A percentile compares a stretch with the other conserved stretches of the same genome.
Conservation (phyloP, 306 rosid genomes). For the Arachis stenosperma region DNA sequence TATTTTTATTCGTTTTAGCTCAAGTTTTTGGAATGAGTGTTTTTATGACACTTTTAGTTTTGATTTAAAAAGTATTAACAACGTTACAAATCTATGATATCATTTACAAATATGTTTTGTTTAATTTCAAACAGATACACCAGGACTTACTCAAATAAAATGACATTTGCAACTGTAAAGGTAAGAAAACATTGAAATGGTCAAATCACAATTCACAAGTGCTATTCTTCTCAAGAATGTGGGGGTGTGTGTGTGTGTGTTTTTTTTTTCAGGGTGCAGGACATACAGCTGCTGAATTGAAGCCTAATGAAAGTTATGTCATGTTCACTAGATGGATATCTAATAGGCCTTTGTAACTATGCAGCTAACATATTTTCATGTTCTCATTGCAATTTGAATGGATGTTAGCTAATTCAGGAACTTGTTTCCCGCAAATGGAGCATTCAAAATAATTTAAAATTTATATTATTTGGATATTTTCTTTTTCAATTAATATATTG, state of each 20-base stretch:
- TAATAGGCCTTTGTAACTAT: background rate
- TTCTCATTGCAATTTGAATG: too few species aligned
- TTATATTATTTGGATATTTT: too few species aligned
- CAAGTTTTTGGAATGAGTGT: too few species aligned
- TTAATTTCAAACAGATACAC: background rate
- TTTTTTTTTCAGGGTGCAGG: background rate
- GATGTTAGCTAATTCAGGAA: too few species aligned
- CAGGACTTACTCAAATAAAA: slow-evolving; percentile 37
- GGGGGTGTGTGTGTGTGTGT: too few species aligned
- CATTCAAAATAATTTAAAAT: too few species aligned
- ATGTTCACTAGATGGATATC: background rate
- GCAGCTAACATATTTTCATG: background rate
- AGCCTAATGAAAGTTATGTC: slow-evolving; percentile 28
- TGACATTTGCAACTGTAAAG: slow-evolving; percentile 45
- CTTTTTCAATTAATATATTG: too few species aligned
- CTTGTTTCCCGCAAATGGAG: too few species aligned
- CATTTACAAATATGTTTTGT: background rate
- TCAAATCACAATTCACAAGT: too few species aligned
- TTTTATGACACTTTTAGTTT: slow-evolving; percentile 23
- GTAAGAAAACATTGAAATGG: slow-evolving; percentile 7
- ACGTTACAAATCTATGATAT: background rate
- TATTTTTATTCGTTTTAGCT: too few species aligned
- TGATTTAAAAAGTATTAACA: background rate
- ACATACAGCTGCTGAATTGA: slow-evolving; percentile 26
- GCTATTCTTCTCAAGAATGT: background rate